Evolutionary conservation across 176 grass and related monocot species (phyloP), one percentile per base, ranked within the genome.

Genomic region (Ampelocalamus luodianensis): DNA sequence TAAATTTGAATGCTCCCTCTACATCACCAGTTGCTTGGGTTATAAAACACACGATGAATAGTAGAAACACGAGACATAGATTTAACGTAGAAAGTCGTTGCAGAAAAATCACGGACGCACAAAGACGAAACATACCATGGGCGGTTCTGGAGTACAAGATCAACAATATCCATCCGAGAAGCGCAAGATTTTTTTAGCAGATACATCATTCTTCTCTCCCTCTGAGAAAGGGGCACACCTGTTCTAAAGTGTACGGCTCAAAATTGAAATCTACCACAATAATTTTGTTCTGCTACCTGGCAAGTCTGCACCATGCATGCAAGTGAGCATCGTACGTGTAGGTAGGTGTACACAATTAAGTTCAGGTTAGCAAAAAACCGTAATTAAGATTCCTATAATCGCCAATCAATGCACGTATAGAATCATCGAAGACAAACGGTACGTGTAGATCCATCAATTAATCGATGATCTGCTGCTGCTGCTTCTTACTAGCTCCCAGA

Each of bases 391-490:
- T 45, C 65, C 40, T 54, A 6, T 58, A 66, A 66, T 77, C 5
- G 11, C 1, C 7, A 32, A 82, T 80, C 16, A 65, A 86, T 83
- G 79, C 60, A 73, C 82, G 72, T 82, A 54, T 20, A 82, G 38
- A 86, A 82, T 56, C 72, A 71, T 72, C n/a, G 8, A 78, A n/a
- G 62, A 37, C 10, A 59, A 62, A 70, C 1, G 20, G 71, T 85
- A 81, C 51, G 6, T 68, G 74, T 79, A 60, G 58, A 83, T 78
- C 62, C 34, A 77, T 65, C 24, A 34, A 65, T 34, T 39, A 86
- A 48, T 62, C 6, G 51, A 44, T 50, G 42, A 0, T 26, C 39
- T 83, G 44, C 32, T 34, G 27, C 61, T 14, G 61, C 27, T 64
- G 26, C 15, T 16, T 29, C 8, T 59, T 10, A 4, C 20, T 11